Evolutionary conservation across 306 rosid species (phyloP), one percentile per base, ranked within the genome.

Genomic region (Lotus japonicus): DNA sequence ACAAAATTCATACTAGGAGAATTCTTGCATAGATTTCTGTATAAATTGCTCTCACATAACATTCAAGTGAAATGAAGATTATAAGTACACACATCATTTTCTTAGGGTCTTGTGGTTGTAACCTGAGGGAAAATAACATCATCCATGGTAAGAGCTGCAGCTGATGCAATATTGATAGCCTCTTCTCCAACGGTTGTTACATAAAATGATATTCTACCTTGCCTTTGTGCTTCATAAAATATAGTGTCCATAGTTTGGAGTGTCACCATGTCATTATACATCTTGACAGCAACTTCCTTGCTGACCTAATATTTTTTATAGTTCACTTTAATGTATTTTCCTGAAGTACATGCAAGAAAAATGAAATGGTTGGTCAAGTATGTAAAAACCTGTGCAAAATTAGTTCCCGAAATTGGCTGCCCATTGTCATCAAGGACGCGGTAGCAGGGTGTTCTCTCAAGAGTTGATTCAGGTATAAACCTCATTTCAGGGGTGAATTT

Each of bases 121-220:
- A 92, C 98, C 98, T 92, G 98, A 35, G 96, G 96, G 72, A 92
- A 88, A 71, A 92, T 72, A 76, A 83, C 38, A 61, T 92, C 96
- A 26, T 89, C 84, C 74, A 77, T 55, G 7, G 85, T 38, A 58
- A 92, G 88, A 1, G 92, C 98, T 18, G 98, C 96, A 12, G 98
- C 96, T 18, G 98, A 84, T 58, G 98, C 92, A 76, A 92, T 61
- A 64, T 87, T 92, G 66, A 86, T 78, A 64, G 96, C 95, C 80
- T 92, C 98, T 82, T 92, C 96, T 58, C 96, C 98, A 10, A 11
- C 52, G 21, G 96, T 59, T 5, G 96, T 89, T 69, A 82, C n/a
- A 73, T 89, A 92, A 64, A 92, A 92, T 2, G 96, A 92, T 45
- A 92, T 84, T 69, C 98, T 87, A 7, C 98, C 98, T 80, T 92